phyloP scores from a whole-genome alignment of 2,329 filamentous ascomycete genomes.

The Plectosphaerella plurivora region DNA sequence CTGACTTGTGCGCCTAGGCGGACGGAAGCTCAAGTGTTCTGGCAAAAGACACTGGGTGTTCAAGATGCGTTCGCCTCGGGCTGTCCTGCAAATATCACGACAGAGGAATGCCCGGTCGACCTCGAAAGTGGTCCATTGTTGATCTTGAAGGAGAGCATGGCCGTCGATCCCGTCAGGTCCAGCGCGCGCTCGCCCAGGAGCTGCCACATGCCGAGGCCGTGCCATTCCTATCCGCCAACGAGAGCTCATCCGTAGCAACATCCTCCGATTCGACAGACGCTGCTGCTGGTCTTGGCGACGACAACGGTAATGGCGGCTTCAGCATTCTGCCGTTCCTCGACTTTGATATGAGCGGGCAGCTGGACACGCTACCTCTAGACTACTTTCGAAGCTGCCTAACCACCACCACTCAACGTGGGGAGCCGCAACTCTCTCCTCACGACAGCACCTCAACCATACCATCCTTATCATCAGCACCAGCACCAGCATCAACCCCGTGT shows the following conservation, averaged over 20 bases:
- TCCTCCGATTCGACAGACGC: not conserved
- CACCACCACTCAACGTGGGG: not conserved
- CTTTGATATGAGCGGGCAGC: slow-evolving; percentile 5
- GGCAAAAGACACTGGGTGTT: slow-evolving; percentile 21
- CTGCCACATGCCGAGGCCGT: not conserved
- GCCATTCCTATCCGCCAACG: not conserved
- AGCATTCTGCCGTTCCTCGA: slow-evolving; percentile 13
- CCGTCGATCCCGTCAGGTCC: not conserved
- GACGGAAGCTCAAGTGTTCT: slow-evolving; percentile 22
- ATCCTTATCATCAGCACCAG: too few species aligned
- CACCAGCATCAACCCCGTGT: not conserved
- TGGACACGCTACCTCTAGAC: slow-evolving; percentile 6
- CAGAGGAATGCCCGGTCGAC: slow-evolving; percentile 19
- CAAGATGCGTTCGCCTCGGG: slow-evolving; percentile 16
- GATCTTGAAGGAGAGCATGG: slow-evolving; percentile 6
- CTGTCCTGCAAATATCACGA: slow-evolving; percentile 21
- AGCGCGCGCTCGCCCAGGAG: too few species aligned
- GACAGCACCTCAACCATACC: too few species aligned
- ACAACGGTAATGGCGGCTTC: slow-evolving; percentile 5
- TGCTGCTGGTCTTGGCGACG: too few species aligned
- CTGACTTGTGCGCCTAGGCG: slow-evolving; percentile 8
- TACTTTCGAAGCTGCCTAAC: slow-evolving; percentile 12
- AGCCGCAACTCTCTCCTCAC: not conserved
- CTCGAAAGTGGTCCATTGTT: slow-evolving; percentile 16
- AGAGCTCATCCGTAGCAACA: not conserved